Base-by-base conservation (phyloP, 768 basidiomycete genomes). In the Serendipita sp. region DNA sequence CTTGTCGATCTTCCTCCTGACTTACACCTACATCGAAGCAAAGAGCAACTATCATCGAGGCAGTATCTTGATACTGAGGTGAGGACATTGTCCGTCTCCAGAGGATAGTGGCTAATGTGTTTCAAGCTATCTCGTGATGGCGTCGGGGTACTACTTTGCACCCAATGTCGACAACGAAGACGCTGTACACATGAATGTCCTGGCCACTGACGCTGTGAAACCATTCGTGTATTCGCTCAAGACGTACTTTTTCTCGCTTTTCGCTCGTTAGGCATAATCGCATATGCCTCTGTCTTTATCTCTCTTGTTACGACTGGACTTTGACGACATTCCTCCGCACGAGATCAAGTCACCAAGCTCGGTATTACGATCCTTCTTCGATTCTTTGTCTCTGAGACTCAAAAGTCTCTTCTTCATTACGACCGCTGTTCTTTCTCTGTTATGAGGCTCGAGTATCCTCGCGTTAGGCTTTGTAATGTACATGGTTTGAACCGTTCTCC, bases 21-120 rank as follows among this genome's bases (percentile, higher is more conserved):
- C 96, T 0, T 99, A 99, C 74, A 95, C 93, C 3, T 98, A 96
- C 73, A 96, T 98, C 70, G 96, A 99, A 75, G 93, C 93, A n/a
- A 92, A 88, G 78, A 89, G 89, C 70, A 98, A 98, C 75, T 99
- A 99, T 73, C 92, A 97, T 72, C 85, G 96, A 69, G 96, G 96
- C 54, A 92, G 89, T 69, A 96, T 96, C 66, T 83, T 99, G 53
- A 87, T 97, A 64, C 78, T 98, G 60, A 93, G 93, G 91, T 94
- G 24, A 69, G 54, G 73, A 48, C 16, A 15, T 38, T 54, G 38
- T 54, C 56, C 34, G 41, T 32, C 3, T 65, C 37, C 34, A 28
- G 15, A 37, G 11, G 51, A 35, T 28, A 38, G 8, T 45, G 15
- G 60, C 41, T 45, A 45, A 53, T 46, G 47, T 51, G 45, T 63